These are phyloP conservation scores for Fusarium acutatum DNA, from an alignment of 2,329 filamentous ascomycete species.

Conservation along the genomic window DNA sequence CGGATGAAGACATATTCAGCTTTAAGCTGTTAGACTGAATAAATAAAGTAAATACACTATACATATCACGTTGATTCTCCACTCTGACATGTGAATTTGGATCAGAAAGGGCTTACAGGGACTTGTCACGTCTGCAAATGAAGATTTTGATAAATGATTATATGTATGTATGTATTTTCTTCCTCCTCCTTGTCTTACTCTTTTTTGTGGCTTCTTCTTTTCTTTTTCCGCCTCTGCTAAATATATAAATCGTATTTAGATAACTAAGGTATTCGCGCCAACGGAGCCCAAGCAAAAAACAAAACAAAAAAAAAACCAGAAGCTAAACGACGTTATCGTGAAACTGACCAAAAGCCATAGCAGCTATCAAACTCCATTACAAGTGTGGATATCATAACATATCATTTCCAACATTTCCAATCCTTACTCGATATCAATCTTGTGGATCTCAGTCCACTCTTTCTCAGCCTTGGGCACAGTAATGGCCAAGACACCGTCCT, in stretches of 20 bases:
- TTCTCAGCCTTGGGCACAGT: constrained; percentile 78
- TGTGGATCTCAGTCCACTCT: constrained; percentile 70
- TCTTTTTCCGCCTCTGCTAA: not conserved
- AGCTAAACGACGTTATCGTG: not conserved
- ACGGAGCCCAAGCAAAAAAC: no score
- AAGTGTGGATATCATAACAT: constrained; percentile 18
- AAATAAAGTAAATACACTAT: constrained; percentile 11
- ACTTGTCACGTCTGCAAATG: not conserved
- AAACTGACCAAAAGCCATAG: not conserved
- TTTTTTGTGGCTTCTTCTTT: not conserved
- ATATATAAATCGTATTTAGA: not conserved
- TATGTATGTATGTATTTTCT: not conserved
- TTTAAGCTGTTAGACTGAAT: constrained; percentile 34
- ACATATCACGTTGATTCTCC: not conserved
- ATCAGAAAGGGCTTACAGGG: not conserved
- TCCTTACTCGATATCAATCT: constrained; percentile 65
- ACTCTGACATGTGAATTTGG: not conserved
- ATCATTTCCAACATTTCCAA: not conserved
- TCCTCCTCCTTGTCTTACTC: not conserved
- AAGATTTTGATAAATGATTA: not conserved
- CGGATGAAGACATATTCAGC: constrained; percentile 37
- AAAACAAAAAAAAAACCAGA: not conserved
- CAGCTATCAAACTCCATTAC: constrained; percentile 21
- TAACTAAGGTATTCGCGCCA: not conserved
- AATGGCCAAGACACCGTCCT: constrained; percentile 80